Conservation (phyloP, 495 filamentous ascomycete species). For the Daldinia childiae region DNA sequence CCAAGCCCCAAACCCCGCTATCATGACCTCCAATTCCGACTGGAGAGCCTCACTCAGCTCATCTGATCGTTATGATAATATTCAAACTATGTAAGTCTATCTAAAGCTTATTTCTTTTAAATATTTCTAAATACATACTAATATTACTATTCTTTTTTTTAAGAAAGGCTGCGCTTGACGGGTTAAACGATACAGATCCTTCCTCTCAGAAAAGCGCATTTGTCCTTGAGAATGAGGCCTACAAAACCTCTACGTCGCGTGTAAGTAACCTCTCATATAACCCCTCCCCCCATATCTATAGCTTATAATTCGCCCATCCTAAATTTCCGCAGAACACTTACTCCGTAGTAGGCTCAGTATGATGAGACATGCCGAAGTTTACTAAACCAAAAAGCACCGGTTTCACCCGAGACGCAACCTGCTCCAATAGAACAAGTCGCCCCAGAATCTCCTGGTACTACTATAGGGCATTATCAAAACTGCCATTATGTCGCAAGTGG, state of each 20-base stretch:
- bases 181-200: slow-evolving; percentile 19
- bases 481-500: slow-evolving; percentile 79
- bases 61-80: slow-evolving; percentile 61
- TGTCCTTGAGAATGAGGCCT: slow-evolving; percentile 54
- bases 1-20: neutral
- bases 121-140: neutral
- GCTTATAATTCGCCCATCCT: neutral
- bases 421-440: neutral
- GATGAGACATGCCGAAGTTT: slow-evolving; percentile 50
- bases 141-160: neutral
- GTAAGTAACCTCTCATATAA: slow-evolving; percentile 41
- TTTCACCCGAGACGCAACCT: slow-evolving; percentile 9
- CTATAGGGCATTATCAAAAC: slow-evolving; percentile 74
- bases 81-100: slow-evolving; percentile 58
- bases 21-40: slow-evolving; percentile 45
- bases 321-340: slow-evolving; percentile 23
- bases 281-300: neutral
- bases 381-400: slow-evolving; percentile 14
- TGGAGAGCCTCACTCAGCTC: slow-evolving; percentile 57
- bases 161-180: slow-evolving; percentile 41
- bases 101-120: neutral
- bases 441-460: slow-evolving; percentile 53
- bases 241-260: slow-evolving; percentile 51
- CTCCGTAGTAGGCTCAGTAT: slow-evolving; percentile 54
- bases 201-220: slow-evolving; percentile 46